Evolutionary conservation across 2,329 filamentous ascomycete genomes (phyloP).

Genomic region (Fusarium sarcochroum): DNA sequence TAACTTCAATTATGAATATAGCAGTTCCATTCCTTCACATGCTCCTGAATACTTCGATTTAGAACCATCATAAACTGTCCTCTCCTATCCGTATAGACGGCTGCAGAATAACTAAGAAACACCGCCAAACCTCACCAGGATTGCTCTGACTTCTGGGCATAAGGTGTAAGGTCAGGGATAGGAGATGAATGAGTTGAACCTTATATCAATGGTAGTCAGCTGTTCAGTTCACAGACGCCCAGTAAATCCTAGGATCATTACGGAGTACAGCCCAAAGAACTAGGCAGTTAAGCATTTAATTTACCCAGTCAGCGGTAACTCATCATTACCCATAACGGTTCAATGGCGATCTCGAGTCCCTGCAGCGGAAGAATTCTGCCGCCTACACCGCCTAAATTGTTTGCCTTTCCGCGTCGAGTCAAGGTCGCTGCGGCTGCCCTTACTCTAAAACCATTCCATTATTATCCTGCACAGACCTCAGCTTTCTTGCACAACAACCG

Average conservation of each 20-base stretch:
- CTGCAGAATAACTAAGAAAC: background rate
- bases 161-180: background rate
- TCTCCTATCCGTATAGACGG: slow-evolving; percentile 1
- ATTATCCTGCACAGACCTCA: slow-evolving; percentile 32
- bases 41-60: background rate
- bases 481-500: slow-evolving; percentile 33
- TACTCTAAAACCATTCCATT: slow-evolving; percentile 12
- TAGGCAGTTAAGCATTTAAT: no score
- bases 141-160: background rate
- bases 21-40: no score
- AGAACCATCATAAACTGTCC: background rate
- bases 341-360: slow-evolving; percentile 5
- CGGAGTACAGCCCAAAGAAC: no score
- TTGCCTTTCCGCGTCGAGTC: slow-evolving; percentile 26
- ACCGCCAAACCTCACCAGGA: background rate
- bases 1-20: no score
- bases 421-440: slow-evolving; percentile 6
- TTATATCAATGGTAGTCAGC: no score
- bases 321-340: background rate
- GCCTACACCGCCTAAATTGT: slow-evolving; percentile 51
- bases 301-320: no score
- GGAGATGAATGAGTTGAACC: no score
- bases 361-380: slow-evolving; percentile 30
- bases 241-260: no score
- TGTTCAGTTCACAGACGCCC: no score